Base-by-base conservation (phyloP, 78 protist genomes). In the Dictyostelium purpureum region DNA sequence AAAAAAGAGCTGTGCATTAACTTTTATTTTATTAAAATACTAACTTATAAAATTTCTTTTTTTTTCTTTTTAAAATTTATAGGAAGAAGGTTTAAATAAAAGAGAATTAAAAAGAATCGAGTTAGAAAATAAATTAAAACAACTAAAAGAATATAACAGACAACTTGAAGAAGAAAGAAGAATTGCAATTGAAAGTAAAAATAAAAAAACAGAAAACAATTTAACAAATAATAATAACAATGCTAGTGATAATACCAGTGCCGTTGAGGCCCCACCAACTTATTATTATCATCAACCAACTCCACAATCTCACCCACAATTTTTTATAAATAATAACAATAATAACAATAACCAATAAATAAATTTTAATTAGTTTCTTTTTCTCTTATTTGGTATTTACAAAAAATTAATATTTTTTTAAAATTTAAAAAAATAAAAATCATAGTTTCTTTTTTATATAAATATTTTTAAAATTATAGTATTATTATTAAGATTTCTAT, bases 91-190 rank as follows among this genome's bases (percentile, higher is more conserved):
- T 14, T 14, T 26, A 63, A 21, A 33, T 12, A 16, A 37, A 35
- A 71, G 45, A 40, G 37, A 31, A 28, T 24, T 26, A 16, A 70
- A 81, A 63, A 70, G 75, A 61, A 26, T 6, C 4, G 54, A 73
- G 18, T 54, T 85, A n/a, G 80, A 73, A 49, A 73, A 47, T 24
- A 85, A 26, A 33, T 66, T 85, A 52, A 57, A 85, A 85, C 54
- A 85, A 61, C 18, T 85, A 12, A 52, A 73, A 35, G 80, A 37
- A 47, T 57, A 59, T 47, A 85, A 85, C 56, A 57, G 33, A 26
- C n/a, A 14, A 42, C 19, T 85, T 3, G 82, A 74, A 33, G 82
- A 85, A 21, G 92, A 85, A 59, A 85, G 92, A 85, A 31, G 47
- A 21, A 19, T n/a, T 51, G 82, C 82, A 6, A 85, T 85, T 14